Evolutionary conservation across 176 grass and related monocot species (phyloP).

Genomic region (Typha latifolia): DNA sequence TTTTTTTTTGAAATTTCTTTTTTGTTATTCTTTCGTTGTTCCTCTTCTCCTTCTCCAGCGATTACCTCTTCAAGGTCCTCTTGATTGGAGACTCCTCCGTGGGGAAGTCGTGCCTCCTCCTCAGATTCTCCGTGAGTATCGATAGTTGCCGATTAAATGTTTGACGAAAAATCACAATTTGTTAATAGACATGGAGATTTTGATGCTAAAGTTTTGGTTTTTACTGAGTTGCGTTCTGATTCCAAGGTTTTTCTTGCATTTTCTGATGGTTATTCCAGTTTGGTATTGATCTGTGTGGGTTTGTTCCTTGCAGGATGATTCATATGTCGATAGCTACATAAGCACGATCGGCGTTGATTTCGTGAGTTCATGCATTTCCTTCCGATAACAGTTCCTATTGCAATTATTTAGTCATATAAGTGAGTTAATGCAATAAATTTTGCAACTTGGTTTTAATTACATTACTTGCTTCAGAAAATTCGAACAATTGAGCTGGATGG

Average conservation of each 20-base stretch:
- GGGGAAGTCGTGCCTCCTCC: constrained; percentile 88
- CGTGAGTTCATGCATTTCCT: constrained; percentile 35
- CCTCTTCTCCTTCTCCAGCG: constrained; percentile 28
- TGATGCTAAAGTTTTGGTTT: background rate
- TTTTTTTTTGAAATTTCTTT: no score
- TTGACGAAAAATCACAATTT: background rate
- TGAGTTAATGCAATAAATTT: background rate
- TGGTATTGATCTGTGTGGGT: background rate
- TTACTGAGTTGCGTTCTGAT: background rate
- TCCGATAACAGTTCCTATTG: constrained; percentile 1
- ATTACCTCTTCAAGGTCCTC: constrained; percentile 99
- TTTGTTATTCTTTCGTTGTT: background rate
- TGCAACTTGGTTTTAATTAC: constrained; percentile 10
- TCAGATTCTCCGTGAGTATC: constrained; percentile 69
- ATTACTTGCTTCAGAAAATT: constrained; percentile 58
- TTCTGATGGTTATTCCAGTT: background rate
- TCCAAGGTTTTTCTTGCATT: no score
- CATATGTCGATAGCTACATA: constrained; percentile 86
- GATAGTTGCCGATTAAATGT: background rate
- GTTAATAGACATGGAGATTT: background rate
- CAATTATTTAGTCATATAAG: background rate
- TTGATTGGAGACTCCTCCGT: constrained; percentile 97
- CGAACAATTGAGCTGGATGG: constrained; percentile 68
- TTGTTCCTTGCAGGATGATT: constrained; percentile 56
- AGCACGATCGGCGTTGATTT: constrained; percentile 99